These are phyloP conservation scores for Ophiostoma quercus DNA, from an alignment of 2,329 filamentous ascomycete species.

Conservation along the genomic window DNA sequence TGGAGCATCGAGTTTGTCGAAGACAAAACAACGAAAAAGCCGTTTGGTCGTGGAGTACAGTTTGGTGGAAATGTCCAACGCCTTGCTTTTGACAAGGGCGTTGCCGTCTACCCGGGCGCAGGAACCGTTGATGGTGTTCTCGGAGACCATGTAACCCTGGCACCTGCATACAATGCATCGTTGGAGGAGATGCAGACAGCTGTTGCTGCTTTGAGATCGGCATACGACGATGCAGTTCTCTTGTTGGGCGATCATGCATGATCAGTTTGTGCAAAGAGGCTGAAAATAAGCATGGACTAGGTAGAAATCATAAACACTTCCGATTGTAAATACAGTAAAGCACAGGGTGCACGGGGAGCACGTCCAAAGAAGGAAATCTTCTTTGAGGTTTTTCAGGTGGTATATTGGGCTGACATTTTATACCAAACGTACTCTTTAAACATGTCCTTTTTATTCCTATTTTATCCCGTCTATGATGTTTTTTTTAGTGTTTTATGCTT, in stretches of 20 bases:
- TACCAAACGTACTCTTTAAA: background rate
- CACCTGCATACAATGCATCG: background rate
- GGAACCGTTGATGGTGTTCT: background rate
- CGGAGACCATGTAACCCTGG: background rate
- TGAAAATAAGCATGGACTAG: too few relatives aligned
- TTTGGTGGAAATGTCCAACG: background rate
- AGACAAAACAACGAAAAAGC: background rate
- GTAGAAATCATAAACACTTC: too few relatives aligned
- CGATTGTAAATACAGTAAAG: too few relatives aligned
- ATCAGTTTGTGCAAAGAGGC: too few relatives aligned
- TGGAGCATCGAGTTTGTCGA: background rate
- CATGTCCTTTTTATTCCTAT: background rate
- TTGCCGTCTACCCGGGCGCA: background rate
- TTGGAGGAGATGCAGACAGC: background rate
- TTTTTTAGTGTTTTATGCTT: background rate
- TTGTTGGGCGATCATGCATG: too few relatives aligned
- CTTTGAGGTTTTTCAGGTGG: background rate
- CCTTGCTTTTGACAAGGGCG: background rate
- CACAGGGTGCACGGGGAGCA: too few relatives aligned
- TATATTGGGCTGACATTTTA: background rate
- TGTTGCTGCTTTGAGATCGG: too few relatives aligned
- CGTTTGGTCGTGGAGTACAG: background rate
- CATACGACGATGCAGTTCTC: too few relatives aligned
- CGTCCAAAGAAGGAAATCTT: background rate
- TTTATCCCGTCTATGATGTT: background rate